Percentiles rank a stretch among this genome's conserved stretches.
phyloP scores from a whole-genome alignment of 352 stramenopile genomes.

The Phytophthora crassamura region DNA sequence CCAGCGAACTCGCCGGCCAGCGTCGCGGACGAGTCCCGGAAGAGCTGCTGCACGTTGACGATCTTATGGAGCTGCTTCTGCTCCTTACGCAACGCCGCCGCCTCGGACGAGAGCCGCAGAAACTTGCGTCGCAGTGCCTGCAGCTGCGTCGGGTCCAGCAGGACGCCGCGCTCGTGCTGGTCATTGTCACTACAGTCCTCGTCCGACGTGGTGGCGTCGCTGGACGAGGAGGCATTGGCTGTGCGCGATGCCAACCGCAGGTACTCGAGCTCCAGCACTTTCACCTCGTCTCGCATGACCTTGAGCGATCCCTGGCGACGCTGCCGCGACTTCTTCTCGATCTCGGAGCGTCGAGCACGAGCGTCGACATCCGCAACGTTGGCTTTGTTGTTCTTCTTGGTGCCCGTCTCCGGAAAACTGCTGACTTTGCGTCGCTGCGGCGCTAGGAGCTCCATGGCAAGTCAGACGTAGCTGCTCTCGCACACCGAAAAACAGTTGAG shows the following conservation, averaged over 20 bases:
- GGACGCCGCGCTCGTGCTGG: constrained; percentile 28
- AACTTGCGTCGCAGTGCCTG: constrained; percentile 39
- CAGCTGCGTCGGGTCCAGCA: constrained; percentile 41
- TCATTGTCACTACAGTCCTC: constrained; percentile 25
- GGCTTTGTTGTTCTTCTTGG: constrained; percentile 11
- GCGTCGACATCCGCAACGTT: constrained; percentile 1
- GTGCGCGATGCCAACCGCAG: constrained; percentile 29
- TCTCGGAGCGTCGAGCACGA: constrained; percentile 59
- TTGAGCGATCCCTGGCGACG: constrained; percentile 55
- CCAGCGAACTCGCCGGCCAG: constrained; percentile 39
- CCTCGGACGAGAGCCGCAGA: constrained; percentile 49
- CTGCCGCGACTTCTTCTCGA: constrained; percentile 67
- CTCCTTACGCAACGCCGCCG: constrained; percentile 51
- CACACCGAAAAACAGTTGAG: constrained; percentile 27
- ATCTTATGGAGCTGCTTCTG: constrained; percentile 56
- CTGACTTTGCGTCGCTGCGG: constrained; percentile 10
- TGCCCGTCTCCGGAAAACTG: background rate
- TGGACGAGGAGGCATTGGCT: background rate
- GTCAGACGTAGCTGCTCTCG: constrained; percentile 7
- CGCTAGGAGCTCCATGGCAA: constrained; percentile 20
- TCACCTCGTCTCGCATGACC: constrained; percentile 61
- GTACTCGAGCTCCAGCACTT: constrained; percentile 56
- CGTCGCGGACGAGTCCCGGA: constrained; percentile 47
- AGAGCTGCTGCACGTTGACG: constrained; percentile 64
- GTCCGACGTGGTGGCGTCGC: constrained; percentile 12